Conservation (phyloP, 139 green algal genomes). For the Mesotaenium endlicherianum region DNA sequence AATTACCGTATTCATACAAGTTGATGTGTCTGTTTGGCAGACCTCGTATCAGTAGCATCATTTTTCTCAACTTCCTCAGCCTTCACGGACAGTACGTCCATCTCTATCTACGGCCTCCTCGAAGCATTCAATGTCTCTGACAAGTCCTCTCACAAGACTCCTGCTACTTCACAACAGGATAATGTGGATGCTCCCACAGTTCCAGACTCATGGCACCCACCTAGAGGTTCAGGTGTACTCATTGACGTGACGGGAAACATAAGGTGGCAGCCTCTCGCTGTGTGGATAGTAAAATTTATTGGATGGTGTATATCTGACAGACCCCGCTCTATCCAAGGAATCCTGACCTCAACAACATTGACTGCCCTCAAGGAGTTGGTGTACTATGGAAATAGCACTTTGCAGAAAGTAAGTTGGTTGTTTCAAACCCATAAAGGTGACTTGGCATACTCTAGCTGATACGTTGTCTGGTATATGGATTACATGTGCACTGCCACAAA, state of each 20-base stretch:
- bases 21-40: conserved; percentile 14
- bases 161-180: background rate
- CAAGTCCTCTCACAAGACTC: background rate
- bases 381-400: background rate
- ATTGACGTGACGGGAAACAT: conserved; percentile 5
- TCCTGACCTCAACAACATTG: background rate
- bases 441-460: background rate
- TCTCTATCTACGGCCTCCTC: background rate
- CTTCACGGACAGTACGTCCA: background rate
- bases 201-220: background rate
- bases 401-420: background rate
- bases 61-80: background rate
- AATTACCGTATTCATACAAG: background rate
- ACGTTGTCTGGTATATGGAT: background rate
- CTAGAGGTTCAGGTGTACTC: background rate
- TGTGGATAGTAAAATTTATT: background rate
- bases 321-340: background rate
- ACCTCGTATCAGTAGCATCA: background rate
- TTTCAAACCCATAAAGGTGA: background rate
- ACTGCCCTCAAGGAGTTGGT: background rate
- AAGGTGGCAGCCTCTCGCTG: conserved; percentile 7
- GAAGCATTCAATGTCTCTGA: background rate
- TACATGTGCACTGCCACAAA: no score
- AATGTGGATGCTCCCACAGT: background rate
- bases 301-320: background rate